Percentiles rank a stretch among this genome's conserved stretches.
These are phyloP conservation scores for Mortierella sp. DNA, from an alignment of 371 early-diverging fungal species.

Conservation along the genomic window DNA sequence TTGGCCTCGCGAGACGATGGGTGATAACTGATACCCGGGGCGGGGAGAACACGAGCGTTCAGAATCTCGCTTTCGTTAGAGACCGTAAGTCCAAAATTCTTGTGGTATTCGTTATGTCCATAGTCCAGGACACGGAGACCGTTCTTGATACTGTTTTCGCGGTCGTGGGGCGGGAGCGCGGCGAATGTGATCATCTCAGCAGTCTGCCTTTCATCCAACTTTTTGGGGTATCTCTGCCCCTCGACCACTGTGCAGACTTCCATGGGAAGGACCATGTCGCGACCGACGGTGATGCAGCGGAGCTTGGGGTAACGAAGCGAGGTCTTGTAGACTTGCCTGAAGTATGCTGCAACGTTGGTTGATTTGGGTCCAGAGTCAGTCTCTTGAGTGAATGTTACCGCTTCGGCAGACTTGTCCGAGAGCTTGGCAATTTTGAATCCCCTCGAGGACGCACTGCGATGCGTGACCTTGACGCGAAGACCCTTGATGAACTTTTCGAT, in stretches of 20 bases:
- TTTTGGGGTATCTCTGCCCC: conserved; percentile 84
- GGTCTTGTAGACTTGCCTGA: conserved; percentile 73
- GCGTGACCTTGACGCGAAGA: conserved; percentile 76
- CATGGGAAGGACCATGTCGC: conserved; percentile 80
- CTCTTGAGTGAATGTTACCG: conserved; percentile 73
- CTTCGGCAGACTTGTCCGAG: conserved; percentile 72
- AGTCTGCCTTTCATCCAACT: conserved; percentile 86
- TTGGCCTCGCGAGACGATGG: conserved; percentile 64
- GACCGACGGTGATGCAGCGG: conserved; percentile 83
- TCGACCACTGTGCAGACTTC: conserved; percentile 88
- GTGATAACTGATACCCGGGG: conserved; percentile 85
- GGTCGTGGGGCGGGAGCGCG: conserved; percentile 80
- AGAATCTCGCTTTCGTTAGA: conserved; percentile 65
- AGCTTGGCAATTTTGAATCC: conserved; percentile 77
- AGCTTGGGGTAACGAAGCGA: conserved; percentile 80
- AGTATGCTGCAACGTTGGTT: conserved; percentile 74
- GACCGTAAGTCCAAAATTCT: conserved; percentile 77
- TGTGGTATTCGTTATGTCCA: conserved; percentile 65
- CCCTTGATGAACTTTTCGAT: conserved; percentile 80
- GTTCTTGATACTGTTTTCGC: conserved; percentile 71
- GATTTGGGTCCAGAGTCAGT: background rate
- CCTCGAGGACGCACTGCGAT: conserved; percentile 75
- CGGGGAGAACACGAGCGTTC: conserved; percentile 78
- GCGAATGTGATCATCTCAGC: conserved; percentile 94
- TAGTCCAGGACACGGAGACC: conserved; percentile 65